Base-by-base conservation (phyloP, 2,329 filamentous ascomycete genomes). In the Ceratocystis colombiana region DNA sequence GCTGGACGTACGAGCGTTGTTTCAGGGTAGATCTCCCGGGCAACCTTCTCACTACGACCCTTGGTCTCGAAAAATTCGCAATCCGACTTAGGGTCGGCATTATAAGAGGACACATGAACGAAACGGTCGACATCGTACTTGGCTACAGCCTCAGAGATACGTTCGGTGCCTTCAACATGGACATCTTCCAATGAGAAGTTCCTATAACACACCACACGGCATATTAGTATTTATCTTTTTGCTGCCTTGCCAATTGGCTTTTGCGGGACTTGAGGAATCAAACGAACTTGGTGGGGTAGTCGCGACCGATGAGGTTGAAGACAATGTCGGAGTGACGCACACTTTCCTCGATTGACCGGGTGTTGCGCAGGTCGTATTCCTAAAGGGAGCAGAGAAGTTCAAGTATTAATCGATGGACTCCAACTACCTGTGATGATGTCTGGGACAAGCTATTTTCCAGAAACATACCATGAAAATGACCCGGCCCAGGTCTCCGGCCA, bases 71-170 rank as follows among this genome's bases (percentile, higher is more conserved):
- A 96, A 82, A 93, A 99, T 73, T 94, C 89, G 10, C 90, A 93
- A 1, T 86, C 77, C 20, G 93, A 97, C 71, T 89, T 81, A 55
- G 84, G 82, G 75, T 88, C 80, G 67, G 90, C 93, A 73, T 93
- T 97, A 82, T 95, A 92, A 41, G 92, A 96, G 8, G 94, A 99
- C 71, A 99, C 87, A 72, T 99, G 94, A 70, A 99, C 91, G 77
- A 90, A 99, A 70, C 94, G 87, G 78, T 99, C 94, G 71, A 96
- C 86, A 73, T 99, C 93, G 78, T 99, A 99, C 78, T 99, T 99
- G 72, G 93, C 94, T 64, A 91, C 90, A 64, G 94, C 91, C 74
- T 96, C 90, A 63, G 85, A 90, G 72, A 99, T 99, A 71, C 94
- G 88, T 79, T 95, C 88, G 20, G 89, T 88, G 69, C 93, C 91